phyloP scores from a whole-genome alignment of 139 green algal genomes.

The Ostreobium quekettii region DNA sequence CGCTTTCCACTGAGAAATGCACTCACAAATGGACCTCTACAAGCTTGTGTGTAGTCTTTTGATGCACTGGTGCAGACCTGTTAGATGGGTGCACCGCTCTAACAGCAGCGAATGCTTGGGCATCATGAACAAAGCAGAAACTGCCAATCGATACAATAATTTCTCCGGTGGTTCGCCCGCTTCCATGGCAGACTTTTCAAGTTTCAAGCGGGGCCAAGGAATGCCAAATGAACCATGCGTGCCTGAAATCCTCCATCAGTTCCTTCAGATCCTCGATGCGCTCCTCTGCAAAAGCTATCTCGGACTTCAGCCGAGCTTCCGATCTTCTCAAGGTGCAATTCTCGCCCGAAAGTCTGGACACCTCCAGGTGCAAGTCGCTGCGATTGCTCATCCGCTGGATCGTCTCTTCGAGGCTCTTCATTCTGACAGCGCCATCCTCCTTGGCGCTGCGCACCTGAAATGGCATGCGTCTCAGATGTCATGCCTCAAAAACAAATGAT shows the following conservation, averaged over 20 bases:
- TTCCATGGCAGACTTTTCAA: too few species aligned
- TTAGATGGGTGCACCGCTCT: too few species aligned
- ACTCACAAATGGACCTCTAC: too few species aligned
- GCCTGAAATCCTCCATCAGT: neutral
- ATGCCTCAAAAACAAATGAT: neutral
- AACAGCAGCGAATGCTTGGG: too few species aligned
- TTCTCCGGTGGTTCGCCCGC: too few species aligned
- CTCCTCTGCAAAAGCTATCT: neutral
- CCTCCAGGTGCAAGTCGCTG: slow-evolving; percentile 3
- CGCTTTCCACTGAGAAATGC: too few species aligned
- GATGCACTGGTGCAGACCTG: too few species aligned
- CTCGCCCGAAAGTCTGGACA: neutral
- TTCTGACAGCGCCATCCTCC: neutral
- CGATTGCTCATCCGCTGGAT: neutral
- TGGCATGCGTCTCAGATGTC: neutral
- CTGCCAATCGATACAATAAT: neutral
- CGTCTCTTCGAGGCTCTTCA: slow-evolving; percentile 9
- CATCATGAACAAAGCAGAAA: neutral
- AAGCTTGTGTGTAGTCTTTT: too few species aligned
- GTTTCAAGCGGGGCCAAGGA: too few species aligned
- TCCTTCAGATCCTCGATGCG: neutral
- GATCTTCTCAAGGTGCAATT: neutral
- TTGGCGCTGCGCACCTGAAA: slow-evolving; percentile 5
- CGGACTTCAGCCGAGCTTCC: neutral
- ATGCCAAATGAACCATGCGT: too few species aligned